Percentiles rank a stretch among this genome's conserved stretches.
Evolutionary conservation across 768 basidiomycete genomes (phyloP).

Genomic region (Leccinum rimulosum): DNA sequence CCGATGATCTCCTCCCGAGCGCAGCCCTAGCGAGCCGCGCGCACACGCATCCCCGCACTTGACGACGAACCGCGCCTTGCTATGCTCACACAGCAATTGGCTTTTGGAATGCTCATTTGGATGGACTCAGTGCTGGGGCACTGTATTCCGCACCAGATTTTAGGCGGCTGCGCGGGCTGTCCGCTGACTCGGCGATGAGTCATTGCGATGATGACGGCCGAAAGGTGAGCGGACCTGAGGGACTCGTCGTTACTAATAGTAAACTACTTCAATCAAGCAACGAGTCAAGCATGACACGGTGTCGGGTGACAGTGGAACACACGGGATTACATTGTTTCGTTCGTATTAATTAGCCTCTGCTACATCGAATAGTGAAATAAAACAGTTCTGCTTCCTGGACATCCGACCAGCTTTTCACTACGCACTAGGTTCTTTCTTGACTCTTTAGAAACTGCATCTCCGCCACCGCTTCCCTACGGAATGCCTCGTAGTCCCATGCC

Average conservation of each 20-base stretch:
- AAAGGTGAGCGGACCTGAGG: neutral
- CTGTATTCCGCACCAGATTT: too few relatives aligned
- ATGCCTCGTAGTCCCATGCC: conserved; percentile 30
- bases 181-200: neutral
- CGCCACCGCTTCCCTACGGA: conserved; percentile 25
- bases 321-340: neutral
- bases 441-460: conserved; percentile 22
- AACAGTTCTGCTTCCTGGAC: neutral
- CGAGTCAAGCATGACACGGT: too few relatives aligned
- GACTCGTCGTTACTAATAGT: too few relatives aligned
- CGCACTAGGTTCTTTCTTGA: conserved; percentile 14
- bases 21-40: neutral
- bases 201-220: neutral
- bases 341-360: neutral
- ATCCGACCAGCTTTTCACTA: too few relatives aligned
- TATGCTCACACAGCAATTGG: neutral
- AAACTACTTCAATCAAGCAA: too few relatives aligned
- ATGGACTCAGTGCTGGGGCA: neutral
- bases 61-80: neutral
- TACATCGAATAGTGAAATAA: neutral
- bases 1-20: neutral
- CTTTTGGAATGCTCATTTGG: neutral
- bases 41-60: neutral
- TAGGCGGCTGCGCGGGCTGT: too few relatives aligned
- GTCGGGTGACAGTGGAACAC: too few relatives aligned